These are phyloP conservation scores for Saturnispora mendoncae DNA, from an alignment of 805 yeast genomes.

Conservation along the genomic window DNA sequence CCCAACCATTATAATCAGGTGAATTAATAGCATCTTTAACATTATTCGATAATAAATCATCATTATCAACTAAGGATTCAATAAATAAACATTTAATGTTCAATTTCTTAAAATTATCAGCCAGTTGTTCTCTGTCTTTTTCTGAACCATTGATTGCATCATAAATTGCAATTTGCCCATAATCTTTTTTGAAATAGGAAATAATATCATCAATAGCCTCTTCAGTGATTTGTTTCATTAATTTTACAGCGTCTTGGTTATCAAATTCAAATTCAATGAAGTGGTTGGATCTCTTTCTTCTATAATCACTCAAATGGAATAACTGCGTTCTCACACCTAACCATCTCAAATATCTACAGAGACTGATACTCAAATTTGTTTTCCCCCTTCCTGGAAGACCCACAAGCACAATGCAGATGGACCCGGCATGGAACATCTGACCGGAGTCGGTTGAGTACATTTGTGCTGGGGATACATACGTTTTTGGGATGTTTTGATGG, in stretches of 20 bases:
- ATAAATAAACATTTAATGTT: constrained; percentile 77
- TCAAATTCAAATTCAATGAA: constrained; percentile 44
- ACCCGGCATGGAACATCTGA: constrained; percentile 90
- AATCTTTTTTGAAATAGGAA: constrained; percentile 59
- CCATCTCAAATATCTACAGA: constrained; percentile 92
- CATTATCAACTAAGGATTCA: constrained; percentile 78
- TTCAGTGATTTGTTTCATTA: constrained; percentile 49
- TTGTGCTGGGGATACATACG: constrained; percentile 83
- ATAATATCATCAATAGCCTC: constrained; percentile 63
- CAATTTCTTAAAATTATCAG: constrained; percentile 41
- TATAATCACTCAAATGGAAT: constrained; percentile 86
- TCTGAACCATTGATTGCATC: constrained; percentile 89
- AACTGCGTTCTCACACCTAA: constrained; percentile 88
- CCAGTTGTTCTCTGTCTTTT: constrained; percentile 53
- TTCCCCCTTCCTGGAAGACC: constrained; percentile 97
- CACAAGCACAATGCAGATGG: constrained; percentile 75
- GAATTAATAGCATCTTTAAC: constrained; percentile 79
- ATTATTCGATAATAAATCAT: constrained; percentile 57
- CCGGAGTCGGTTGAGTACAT: constrained; percentile 90
- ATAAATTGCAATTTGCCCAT: constrained; percentile 92
- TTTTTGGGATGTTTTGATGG: constrained; percentile 51
- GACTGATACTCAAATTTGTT: constrained; percentile 83
- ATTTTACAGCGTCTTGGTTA: constrained; percentile 45
- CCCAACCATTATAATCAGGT: constrained; percentile 79
- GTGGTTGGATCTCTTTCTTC: constrained; percentile 41